Evolutionary conservation across 768 basidiomycete genomes (phyloP), one percentile per base, ranked within the genome.

Genomic region (Calocybe gangraenosa): DNA sequence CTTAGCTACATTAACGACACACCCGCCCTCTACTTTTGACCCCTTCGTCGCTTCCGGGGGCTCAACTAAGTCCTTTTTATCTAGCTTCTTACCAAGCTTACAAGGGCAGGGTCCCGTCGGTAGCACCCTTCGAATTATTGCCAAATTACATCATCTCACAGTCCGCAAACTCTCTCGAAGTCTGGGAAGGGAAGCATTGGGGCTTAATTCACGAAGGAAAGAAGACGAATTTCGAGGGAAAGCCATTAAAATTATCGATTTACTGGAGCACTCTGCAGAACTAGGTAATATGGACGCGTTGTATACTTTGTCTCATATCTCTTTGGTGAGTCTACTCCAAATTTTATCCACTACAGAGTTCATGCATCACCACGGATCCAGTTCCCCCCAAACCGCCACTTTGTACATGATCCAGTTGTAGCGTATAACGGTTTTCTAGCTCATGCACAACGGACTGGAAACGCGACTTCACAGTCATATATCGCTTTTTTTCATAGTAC

Each of bases 401-500:
- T 91, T 47, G 62, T 70, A 0, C 66, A 75, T 13, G 79, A 92
- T 42, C 76, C 87, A 8, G 62, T 67, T 18, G 63, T 76, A 1
- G 85, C 88, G 0, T 84, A 79, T 54, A 65, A 78, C n/a, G 75
- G 80, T 1, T 83, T 84, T 58, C 62, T 68, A 3, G 58, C 66
- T 2, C 88, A 92, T 39, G 86, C 87, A 0, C 66, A 73, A 21
- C 55, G 67, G 19, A 86, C 87, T 0, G 92, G 93, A 18, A 89
- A 93, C 55, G 83, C 92, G 1, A 79, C 90, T 2, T 89, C 94
- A 0, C 94, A 98, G 65, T 77, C 88, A 7, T 69, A 84, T 49
- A 65, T 95, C 10, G 93, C 81, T 0, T 96, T 97, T 74, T 89
- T 97, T 61, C 68, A 96, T 57, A 78, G 92, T 7, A 87, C 92